Evolutionary conservation across 306 rosid species (phyloP), one percentile per base, ranked within the genome.

Genomic region (Prunus campanulata): DNA sequence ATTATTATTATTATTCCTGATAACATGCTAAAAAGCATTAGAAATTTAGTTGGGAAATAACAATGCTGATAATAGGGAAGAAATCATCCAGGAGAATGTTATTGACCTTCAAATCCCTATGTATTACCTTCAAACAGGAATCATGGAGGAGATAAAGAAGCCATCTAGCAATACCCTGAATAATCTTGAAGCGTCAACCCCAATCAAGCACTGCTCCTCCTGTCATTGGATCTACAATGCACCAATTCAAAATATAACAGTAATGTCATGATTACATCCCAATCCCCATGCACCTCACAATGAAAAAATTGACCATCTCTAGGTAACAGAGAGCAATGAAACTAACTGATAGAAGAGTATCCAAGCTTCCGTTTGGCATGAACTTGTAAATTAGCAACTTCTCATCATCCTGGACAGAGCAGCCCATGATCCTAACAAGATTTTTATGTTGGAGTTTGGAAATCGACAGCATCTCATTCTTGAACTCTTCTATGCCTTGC

Each of bases 351-450:
- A 83, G 65, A 18, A 82, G 70, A 15, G 15, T 19, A 56, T 82
- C 84, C 80, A 85, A 68, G 71, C 86, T 79, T 82, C 83, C 82
- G 73, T 85, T 82, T 35, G 82, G 74, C 89, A 79, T 82, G 66
- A 72, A 80, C 79, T 85, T 86, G 30, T 82, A 85, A 6, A 86
- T 19, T 6, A 83, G 67, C 44, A 86, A 35, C 71, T 78, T 86
- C 70, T 83, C 87, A 24, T 80, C 85, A 1, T 48, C 60, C 3
- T 83, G 66, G 25, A 80, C 46, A 32, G 81, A 83, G 71, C 77
- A 86, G 3, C 85, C 86, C 66, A 79, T 20, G 22, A 86, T 79
- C 50, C 42, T 74, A 48, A 83, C 86, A 48, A 86, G 86, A 61
- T 80, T 86, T 71, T 82, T 78, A 46, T 80, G 85, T 29, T 83